Base-by-base conservation (phyloP, 78 protist species). In the Cavenderia fasciculata region DNA sequence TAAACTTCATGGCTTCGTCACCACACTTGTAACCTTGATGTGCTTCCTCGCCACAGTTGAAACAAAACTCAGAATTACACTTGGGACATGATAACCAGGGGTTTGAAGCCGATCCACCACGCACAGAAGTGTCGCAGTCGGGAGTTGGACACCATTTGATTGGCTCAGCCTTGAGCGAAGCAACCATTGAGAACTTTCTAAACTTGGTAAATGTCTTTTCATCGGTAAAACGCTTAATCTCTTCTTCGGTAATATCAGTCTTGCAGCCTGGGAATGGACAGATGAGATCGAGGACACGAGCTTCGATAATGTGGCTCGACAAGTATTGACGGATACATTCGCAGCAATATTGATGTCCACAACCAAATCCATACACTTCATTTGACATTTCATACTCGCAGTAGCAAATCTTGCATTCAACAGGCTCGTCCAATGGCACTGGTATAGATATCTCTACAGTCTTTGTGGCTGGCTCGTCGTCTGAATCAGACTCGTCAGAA, bases 71-170 rank as follows among this genome's bases (percentile, higher is more conserved):
- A 25, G 8, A 29, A 25, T 57, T 46, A 66, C 88, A 79, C 46
- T 79, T 79, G 19, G 88, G 88, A 54, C 88, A 79, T 1, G 29
- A 25, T 27, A 79, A 34, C 0, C 5, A 7, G n/a, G 88, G 88
- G 19, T 54, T 79, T 11, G 8, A 36, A 2, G 21, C 27, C 11
- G 43, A 31, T 10, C 88, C 88, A 29, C 88, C 88, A 21, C 71
- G 59, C 11, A 79, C 76, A 51, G 27, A 69, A 10, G 88, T 79
- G 59, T 79, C 88, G 34, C 88, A 79, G 41, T 79, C 88, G 4
- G 88, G 88, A 3, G 62, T 79, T 66, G 88, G 88, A 79, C 88
- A 79, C 88, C 88, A 79, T 52, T 79, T 79, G 44, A 79, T 66
- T 65, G 75, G 88, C 25, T 79, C 88, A 0, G 88, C 74, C 54